A percentile compares a stretch with the other conserved stretches of the same genome.
Conservation (phyloP, 257 asterid species). For the Asclepias syriaca region DNA sequence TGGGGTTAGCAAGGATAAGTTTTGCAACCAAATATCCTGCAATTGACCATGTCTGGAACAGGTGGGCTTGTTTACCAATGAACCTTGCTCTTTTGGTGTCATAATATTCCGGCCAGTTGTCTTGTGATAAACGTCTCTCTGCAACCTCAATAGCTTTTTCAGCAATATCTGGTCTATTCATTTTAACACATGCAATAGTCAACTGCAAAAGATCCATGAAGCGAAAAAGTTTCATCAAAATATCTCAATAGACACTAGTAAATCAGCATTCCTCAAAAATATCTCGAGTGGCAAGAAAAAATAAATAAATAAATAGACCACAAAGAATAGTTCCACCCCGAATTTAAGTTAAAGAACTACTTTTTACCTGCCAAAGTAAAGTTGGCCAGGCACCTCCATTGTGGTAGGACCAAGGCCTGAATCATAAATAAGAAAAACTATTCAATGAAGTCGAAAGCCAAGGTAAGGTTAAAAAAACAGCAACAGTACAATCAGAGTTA, state of each 20-base stretch:
- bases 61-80: slow-evolving; percentile 60
- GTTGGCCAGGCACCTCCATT: slow-evolving; percentile 83
- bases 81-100: slow-evolving; percentile 63
- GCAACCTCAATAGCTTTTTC: slow-evolving; percentile 56
- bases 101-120: slow-evolving; percentile 75
- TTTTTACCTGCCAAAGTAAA: slow-evolving; percentile 69
- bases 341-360: slow-evolving; percentile 2
- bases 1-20: slow-evolving; percentile 48
- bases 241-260: not conserved
- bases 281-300: not conserved
- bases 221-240: not conserved
- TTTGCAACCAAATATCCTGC: slow-evolving; percentile 70
- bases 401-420: slow-evolving; percentile 85
- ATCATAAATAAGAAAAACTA: slow-evolving; percentile 15
- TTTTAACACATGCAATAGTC: slow-evolving; percentile 67
- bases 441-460: not conserved
- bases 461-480: not conserved
- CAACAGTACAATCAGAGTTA: not conserved
- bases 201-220: slow-evolving; percentile 38
- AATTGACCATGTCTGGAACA: slow-evolving; percentile 66
- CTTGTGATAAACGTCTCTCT: slow-evolving; percentile 52
- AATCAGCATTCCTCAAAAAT: not conserved
- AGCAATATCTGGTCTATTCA: slow-evolving; percentile 70
- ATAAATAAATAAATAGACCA: not conserved
- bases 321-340: not conserved